Evolutionary conservation across 2,329 filamentous ascomycete genomes (phyloP).

Genomic region (Ophiostoma novo-ulmi): DNA sequence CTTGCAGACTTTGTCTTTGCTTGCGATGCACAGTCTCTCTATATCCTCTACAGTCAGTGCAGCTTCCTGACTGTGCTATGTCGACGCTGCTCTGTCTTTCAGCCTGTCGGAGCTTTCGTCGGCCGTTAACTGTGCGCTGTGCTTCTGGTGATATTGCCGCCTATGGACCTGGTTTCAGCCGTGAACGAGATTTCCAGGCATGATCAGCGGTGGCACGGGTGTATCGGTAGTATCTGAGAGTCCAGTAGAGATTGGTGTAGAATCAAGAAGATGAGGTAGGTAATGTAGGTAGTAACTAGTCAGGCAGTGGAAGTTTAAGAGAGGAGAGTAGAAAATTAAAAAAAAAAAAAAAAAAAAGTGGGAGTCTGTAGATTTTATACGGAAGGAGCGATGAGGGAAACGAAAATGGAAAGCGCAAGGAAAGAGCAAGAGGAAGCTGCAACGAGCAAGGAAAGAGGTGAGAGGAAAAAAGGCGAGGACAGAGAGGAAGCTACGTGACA

Average conservation of each 20-base stretch:
- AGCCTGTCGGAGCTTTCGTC: conserved; percentile 1
- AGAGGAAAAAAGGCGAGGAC: background rate
- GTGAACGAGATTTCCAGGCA: conserved; percentile 3
- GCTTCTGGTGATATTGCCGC: conserved; percentile 2
- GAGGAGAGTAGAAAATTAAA: background rate
- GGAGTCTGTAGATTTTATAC: background rate
- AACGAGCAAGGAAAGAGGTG: background rate
- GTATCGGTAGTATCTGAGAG: background rate
- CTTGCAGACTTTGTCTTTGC: background rate
- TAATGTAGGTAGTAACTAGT: background rate
- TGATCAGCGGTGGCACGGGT: conserved; percentile 4
- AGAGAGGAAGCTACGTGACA: conserved; percentile 8
- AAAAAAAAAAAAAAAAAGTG: background rate
- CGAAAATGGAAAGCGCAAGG: background rate
- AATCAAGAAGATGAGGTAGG: background rate
- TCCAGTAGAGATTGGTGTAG: background rate
- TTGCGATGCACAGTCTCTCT: background rate
- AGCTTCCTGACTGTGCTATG: background rate
- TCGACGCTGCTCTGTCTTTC: background rate
- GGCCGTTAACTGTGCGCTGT: conserved; percentile 4
- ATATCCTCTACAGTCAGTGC: background rate
- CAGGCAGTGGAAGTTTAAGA: background rate
- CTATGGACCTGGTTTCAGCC: conserved; percentile 11
- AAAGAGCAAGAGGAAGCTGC: background rate
- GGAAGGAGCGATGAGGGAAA: background rate